Evolutionary conservation across 1,139 yeast species (phyloP).

Genomic region (Sugiyamaella paludigena): DNA sequence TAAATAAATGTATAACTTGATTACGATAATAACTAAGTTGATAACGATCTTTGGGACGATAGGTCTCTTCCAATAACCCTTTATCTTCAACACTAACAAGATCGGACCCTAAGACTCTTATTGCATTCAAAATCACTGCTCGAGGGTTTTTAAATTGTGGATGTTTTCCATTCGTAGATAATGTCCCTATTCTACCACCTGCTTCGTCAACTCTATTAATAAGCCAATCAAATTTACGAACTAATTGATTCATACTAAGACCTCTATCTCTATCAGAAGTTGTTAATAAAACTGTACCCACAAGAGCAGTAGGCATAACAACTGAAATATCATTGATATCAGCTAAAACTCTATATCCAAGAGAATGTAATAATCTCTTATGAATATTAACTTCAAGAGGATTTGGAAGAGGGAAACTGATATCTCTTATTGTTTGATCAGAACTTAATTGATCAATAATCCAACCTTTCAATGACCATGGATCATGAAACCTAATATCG

Average conservation of each 20-base stretch:
- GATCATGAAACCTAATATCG: constrained; percentile 43
- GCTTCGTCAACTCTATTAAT: constrained; percentile 37
- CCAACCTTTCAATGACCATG: constrained; percentile 41
- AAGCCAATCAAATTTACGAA: constrained; percentile 39
- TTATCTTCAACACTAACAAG: constrained; percentile 38
- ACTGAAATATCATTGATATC: constrained; percentile 44
- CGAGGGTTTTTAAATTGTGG: constrained; percentile 30
- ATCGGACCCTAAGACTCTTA: constrained; percentile 41
- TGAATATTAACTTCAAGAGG: constrained; percentile 23
- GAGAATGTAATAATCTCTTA: constrained; percentile 36
- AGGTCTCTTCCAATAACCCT: constrained; percentile 41
- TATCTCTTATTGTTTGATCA: constrained; percentile 4
- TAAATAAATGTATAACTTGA: constrained; percentile 44
- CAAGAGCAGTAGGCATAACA: constrained; percentile 46
- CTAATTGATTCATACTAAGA: constrained; percentile 37
- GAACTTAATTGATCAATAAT: constrained; percentile 35
- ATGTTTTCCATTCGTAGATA: constrained; percentile 18
- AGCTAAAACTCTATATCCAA: constrained; percentile 42
- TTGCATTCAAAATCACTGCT: constrained; percentile 39
- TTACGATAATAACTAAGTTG: constrained; percentile 45
- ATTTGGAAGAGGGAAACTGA: constrained; percentile 15
- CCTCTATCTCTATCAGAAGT: constrained; percentile 39
- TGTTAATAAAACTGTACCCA: constrained; percentile 44
- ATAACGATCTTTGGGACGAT: constrained; percentile 42
- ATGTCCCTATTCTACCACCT: constrained; percentile 43